Evolutionary conservation across 345 rosid species (phyloP).

Genomic region (Camelina laxa): DNA sequence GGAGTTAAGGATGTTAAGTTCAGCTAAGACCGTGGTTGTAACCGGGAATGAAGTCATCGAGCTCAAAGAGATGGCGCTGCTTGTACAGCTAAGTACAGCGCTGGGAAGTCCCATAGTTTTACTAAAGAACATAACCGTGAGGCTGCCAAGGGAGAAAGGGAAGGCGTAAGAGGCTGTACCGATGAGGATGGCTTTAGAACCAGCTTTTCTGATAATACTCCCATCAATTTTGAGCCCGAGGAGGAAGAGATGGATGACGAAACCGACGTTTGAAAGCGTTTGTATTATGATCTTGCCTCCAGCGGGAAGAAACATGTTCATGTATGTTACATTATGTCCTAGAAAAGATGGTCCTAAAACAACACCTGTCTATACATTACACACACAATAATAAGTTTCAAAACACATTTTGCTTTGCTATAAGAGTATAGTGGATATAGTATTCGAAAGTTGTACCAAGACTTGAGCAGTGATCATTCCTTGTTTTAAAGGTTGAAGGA

Average conservation of each 20-base stretch:
- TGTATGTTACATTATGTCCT: constrained; percentile 30
- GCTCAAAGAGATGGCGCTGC: constrained; percentile 28
- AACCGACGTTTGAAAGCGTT: constrained; percentile 43
- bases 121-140: constrained; percentile 21
- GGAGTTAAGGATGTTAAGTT: constrained; percentile 46
- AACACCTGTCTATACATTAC: constrained; percentile 40
- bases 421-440: not conserved
- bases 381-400: constrained; percentile 18
- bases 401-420: not conserved
- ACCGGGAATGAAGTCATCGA: constrained; percentile 47
- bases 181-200: constrained; percentile 39
- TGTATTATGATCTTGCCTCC: constrained; percentile 39
- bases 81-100: constrained; percentile 10
- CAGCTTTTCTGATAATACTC: constrained; percentile 35
- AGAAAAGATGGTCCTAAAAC: constrained; percentile 42
- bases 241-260: constrained; percentile 45
- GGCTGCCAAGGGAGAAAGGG: constrained; percentile 39
- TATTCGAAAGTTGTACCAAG: constrained; percentile 32
- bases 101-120: constrained; percentile 15
- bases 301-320: constrained; percentile 30
- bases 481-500: constrained; percentile 39
- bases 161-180: constrained; percentile 42
- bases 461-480: constrained; percentile 48
- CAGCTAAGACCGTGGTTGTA: constrained; percentile 41
- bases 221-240: constrained; percentile 43